phyloP scores from a whole-genome alignment of 176 grass and related monocot genomes.

The Paspalum vaginatum region DNA sequence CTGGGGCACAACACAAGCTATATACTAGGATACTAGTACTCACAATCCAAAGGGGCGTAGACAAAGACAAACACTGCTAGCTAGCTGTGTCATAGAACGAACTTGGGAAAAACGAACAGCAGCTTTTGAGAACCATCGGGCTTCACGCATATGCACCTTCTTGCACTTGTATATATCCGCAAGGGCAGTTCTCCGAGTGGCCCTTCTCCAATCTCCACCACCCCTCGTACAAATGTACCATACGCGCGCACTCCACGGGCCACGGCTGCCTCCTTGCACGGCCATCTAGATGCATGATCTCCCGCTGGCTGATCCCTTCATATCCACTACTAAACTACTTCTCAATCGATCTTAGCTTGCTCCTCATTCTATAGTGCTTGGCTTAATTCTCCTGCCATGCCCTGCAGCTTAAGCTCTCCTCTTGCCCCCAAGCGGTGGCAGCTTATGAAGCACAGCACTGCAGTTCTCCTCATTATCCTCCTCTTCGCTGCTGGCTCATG shows the following conservation, averaged over 20 bases:
- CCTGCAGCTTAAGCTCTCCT: slow-evolving; percentile 10
- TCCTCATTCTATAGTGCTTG: neutral
- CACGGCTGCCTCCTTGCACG: slow-evolving; percentile 1
- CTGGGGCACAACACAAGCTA: neutral
- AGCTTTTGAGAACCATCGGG: slow-evolving; percentile 47
- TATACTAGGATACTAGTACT: slow-evolving; percentile 23
- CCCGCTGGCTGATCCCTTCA: slow-evolving; percentile 27
- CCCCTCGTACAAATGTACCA: neutral
- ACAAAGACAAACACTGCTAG: slow-evolving; percentile 37
- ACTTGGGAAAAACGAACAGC: slow-evolving; percentile 38
- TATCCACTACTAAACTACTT: slow-evolving; percentile 18
- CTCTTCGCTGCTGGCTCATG: slow-evolving; percentile 49
- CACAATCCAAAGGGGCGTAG: neutral
- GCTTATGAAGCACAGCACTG: slow-evolving; percentile 33
- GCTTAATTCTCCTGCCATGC: slow-evolving; percentile 29
- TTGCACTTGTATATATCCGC: slow-evolving; percentile 58
- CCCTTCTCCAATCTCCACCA: neutral
- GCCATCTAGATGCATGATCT: slow-evolving; percentile 18
- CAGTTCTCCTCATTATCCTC: slow-evolving; percentile 41
- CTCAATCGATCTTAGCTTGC: neutral
- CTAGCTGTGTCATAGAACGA: slow-evolving; percentile 36
- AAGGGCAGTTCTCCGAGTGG: slow-evolving; percentile 39
- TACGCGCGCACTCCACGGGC: neutral
- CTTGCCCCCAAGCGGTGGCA: slow-evolving; percentile 13
- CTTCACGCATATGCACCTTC: slow-evolving; percentile 41